Base-by-base conservation (phyloP, 371 early-diverging fungal species). In the Ordospora colligata region DNA sequence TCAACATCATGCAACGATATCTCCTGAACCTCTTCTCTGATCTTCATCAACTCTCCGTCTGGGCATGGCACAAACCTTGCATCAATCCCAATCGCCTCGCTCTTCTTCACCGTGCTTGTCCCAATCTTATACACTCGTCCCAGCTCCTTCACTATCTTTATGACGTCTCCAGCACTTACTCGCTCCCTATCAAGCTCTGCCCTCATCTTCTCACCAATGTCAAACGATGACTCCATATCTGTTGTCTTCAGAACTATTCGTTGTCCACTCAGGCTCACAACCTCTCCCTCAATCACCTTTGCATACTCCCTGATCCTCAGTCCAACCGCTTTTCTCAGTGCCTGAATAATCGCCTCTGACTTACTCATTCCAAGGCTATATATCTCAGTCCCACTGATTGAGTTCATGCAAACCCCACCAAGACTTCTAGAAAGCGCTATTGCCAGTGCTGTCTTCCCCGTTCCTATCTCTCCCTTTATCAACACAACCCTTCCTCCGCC, bases 221-320 rank as follows among this genome's bases (percentile, higher is more conserved):
- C 96, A 83, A 95, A 97, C 54, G 94, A 89, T 21, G 97, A 95
- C 85, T 99, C 99, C 96, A 97, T 96, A 69, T 99, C 97, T 23
- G 94, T 94, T 21, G 99, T 99, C 86, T 97, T 97, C 43, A 97
- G 82, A 50, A 93, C 92, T 69, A 99, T 84, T 83, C 95, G 94
- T n/a, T 94, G 93, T 0, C 85, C 92, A 90, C 89, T 4, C 88
- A 91, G 89, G 82, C 12, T 95, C 9, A 95, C 95, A 10, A 99
- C 95, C 86, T 99, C 97, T 67, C 97, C 99, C 85, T 97, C 96
- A 73, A 96, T 93, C 50, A 96, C 84, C 82, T 93, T 93, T 6
- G 92, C 90, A 80, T 93, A 93, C 84, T 99, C 99, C 83, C 94
- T 95, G 81, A 96, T 94, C 19, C 94, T 86, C 9, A 99, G 91